phyloP scores from a whole-genome alignment of 2,329 filamentous ascomycete genomes.

The Aspergillus glaucus region DNA sequence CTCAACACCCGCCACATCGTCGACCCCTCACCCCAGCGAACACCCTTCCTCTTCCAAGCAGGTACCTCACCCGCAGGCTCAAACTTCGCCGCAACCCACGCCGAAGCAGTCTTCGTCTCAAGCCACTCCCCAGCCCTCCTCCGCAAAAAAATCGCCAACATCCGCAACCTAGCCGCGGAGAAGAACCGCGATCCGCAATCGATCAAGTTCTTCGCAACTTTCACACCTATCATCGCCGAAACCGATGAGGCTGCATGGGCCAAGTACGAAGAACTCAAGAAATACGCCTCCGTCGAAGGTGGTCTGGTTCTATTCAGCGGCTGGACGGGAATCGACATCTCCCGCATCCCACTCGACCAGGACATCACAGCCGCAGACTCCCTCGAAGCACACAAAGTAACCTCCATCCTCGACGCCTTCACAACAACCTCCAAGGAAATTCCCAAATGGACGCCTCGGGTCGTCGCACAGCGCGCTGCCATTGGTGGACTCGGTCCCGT shows the following conservation, averaged over 20 bases:
- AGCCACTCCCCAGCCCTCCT: conserved; percentile 47
- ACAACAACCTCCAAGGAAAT: conserved; percentile 46
- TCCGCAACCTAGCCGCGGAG: conserved; percentile 46
- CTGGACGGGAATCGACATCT: conserved; percentile 57
- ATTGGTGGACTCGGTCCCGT: conserved; percentile 48
- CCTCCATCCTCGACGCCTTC: conserved; percentile 45
- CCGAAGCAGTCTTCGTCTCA: conserved; percentile 56
- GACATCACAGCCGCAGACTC: conserved; percentile 51
- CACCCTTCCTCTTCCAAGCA: conserved; percentile 54
- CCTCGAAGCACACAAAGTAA: conserved; percentile 47
- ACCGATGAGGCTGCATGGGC: conserved; percentile 49
- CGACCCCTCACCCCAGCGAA: conserved; percentile 52
- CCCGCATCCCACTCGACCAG: conserved; percentile 52
- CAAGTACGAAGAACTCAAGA: conserved; percentile 48
- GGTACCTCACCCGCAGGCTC: conserved; percentile 54
- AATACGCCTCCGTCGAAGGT: conserved; percentile 49
- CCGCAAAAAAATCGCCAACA: conserved; percentile 47
- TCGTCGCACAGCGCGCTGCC: conserved; percentile 42
- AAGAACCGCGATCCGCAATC: conserved; percentile 51
- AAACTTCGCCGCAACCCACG: conserved; percentile 52
- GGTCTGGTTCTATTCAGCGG: conserved; percentile 52
- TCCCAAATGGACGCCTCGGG: conserved; percentile 40
- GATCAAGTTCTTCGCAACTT: conserved; percentile 51
- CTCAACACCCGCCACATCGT: conserved; percentile 45
- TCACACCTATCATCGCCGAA: conserved; percentile 45